A percentile compares a stretch with the other conserved stretches of the same genome.
Evolutionary conservation across 2,329 filamentous ascomycete genomes (phyloP).

Genomic region (Didymella exigua): DNA sequence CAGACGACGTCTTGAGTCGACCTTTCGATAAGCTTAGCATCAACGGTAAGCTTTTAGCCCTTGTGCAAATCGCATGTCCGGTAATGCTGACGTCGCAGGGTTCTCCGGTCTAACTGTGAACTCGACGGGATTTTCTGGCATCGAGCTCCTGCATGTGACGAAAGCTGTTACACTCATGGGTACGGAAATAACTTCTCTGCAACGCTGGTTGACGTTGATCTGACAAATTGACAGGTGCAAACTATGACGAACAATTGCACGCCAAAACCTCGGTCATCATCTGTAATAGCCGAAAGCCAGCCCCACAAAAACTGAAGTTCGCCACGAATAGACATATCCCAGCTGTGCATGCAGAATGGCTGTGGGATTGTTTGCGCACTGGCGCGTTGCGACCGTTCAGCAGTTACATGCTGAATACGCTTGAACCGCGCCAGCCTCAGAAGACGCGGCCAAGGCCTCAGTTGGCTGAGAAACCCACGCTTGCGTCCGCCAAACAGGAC

Average conservation of each 20-base stretch:
- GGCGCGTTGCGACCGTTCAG: constrained; percentile 56
- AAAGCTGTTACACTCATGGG: constrained; percentile 76
- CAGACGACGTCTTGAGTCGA: constrained; percentile 72
- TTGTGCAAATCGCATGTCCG: constrained; percentile 6
- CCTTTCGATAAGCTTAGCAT: constrained; percentile 77
- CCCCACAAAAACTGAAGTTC: constrained; percentile 76
- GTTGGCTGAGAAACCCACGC: constrained; percentile 23
- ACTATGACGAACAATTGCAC: constrained; percentile 78
- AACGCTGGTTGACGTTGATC: constrained; percentile 1
- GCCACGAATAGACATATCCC: constrained; percentile 77
- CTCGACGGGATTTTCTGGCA: constrained; percentile 80
- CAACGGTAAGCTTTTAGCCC: constrained; percentile 47
- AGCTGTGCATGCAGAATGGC: constrained; percentile 80
- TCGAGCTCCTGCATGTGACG: constrained; percentile 84
- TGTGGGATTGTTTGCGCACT: constrained; percentile 76
- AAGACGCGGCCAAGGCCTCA: constrained; percentile 20
- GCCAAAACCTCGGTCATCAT: constrained; percentile 76
- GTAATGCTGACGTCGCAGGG: constrained; percentile 48
- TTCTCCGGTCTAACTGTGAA: constrained; percentile 75
- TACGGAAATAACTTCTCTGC: constrained; percentile 36
- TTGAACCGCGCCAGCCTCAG: constrained; percentile 21
- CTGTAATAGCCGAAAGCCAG: constrained; percentile 65
- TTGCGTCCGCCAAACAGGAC: constrained; percentile 33
- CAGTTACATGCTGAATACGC: constrained; percentile 44
- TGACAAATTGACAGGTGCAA: constrained; percentile 62